Percentiles rank a stretch among this genome's conserved stretches.
Evolutionary conservation across 2,329 filamentous ascomycete species (phyloP).

Genomic region (Phyllosticta citrichinensis): DNA sequence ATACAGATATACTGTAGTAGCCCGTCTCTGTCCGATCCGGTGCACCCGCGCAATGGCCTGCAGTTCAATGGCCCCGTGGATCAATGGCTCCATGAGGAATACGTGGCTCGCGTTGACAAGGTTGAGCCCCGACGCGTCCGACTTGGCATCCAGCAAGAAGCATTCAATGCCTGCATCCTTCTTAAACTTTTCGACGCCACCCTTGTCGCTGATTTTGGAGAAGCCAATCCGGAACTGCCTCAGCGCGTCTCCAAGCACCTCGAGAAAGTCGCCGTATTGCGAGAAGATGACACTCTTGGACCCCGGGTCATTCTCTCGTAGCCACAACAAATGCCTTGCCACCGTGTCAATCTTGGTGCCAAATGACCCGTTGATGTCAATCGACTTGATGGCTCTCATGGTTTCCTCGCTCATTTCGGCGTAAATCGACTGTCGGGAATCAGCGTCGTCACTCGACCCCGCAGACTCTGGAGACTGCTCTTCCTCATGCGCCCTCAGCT

Average conservation of each 20-base stretch:
- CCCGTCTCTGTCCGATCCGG: conserved; percentile 77
- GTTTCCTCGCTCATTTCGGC: conserved; percentile 61
- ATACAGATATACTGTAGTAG: conserved; percentile 94
- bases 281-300: conserved; percentile 92
- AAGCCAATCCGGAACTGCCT: conserved; percentile 61
- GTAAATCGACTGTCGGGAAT: conserved; percentile 50
- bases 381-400: conserved; percentile 69
- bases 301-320: conserved; percentile 72
- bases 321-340: conserved; percentile 67
- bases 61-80: conserved; percentile 87
- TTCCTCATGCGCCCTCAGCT: conserved; percentile 58
- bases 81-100: conserved; percentile 84
- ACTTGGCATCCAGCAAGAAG: conserved; percentile 81
- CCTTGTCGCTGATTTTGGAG: conserved; percentile 56
- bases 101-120: conserved; percentile 89
- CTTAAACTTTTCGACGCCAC: conserved; percentile 68
- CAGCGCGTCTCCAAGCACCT: conserved; percentile 63
- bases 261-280: conserved; percentile 75
- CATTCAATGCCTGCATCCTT: conserved; percentile 64
- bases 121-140: conserved; percentile 80
- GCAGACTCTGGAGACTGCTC: conserved; percentile 18
- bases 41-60: conserved; percentile 94
- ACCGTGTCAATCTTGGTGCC: conserved; percentile 80
- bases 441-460: conserved; percentile 12
- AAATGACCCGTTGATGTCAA: conserved; percentile 65